phyloP scores from a whole-genome alignment of 1,284 basidiomycete species.

The Thelephora terrestris region DNA sequence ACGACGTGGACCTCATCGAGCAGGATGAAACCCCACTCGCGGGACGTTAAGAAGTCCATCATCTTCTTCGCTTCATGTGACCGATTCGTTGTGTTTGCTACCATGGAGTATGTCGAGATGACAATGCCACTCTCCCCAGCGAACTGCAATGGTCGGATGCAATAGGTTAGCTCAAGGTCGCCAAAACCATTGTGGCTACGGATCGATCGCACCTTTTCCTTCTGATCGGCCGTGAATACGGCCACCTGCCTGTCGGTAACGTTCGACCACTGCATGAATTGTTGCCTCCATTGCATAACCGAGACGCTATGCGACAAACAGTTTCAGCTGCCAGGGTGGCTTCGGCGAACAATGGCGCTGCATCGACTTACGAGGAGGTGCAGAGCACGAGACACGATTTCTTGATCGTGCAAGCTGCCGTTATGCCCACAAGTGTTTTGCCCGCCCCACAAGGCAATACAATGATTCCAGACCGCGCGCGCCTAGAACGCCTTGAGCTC shows the following conservation, averaged over 20 bases:
- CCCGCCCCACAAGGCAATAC: constrained; percentile 98
- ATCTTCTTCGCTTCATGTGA: constrained; percentile 97
- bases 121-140: constrained; percentile 92
- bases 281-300: constrained; percentile 96
- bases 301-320: constrained; percentile 59
- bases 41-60: constrained; percentile 94
- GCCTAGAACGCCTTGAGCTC: constrained; percentile 34
- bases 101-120: constrained; percentile 97
- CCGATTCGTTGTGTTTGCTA: constrained; percentile 91
- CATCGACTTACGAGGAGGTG: constrained; percentile 76
- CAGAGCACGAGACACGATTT: constrained; percentile 98
- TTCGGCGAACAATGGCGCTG: constrained; percentile 7
- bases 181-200: not conserved
- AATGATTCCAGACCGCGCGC: constrained; percentile 96
- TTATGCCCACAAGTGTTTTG: constrained; percentile 98
- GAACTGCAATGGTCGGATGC: constrained; percentile 44
- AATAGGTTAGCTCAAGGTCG: not conserved
- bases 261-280: constrained; percentile 97
- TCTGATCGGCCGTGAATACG: constrained; percentile 92
- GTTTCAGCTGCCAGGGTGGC: constrained; percentile 2
- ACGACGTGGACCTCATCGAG: constrained; percentile 97
- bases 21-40: constrained; percentile 94
- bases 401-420: constrained; percentile 98
- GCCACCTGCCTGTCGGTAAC: constrained; percentile 92
- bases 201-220: constrained; percentile 67